These are phyloP conservation scores for Colletotrichum melonis DNA, from an alignment of 2,329 filamentous ascomycete species.

Conservation along the genomic window DNA sequence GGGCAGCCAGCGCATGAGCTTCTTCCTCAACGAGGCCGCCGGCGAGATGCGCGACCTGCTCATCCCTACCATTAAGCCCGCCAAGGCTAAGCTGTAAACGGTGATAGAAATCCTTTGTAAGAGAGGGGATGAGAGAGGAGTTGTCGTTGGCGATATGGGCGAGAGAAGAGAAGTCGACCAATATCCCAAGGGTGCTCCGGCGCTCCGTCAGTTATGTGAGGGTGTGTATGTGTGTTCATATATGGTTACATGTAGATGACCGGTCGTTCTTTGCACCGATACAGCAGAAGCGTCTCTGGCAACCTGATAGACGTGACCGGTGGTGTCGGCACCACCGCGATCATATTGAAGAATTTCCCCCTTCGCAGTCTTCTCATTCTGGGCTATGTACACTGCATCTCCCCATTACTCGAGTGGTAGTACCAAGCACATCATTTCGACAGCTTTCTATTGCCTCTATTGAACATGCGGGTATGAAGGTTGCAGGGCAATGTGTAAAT, in stretches of 20 bases:
- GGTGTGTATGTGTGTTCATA: neutral
- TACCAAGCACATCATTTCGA: neutral
- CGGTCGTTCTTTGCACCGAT: conserved; percentile 1
- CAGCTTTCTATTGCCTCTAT: neutral
- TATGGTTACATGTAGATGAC: neutral
- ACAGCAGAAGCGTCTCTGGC: conserved; percentile 24
- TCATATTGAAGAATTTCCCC: neutral
- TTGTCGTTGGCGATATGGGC: too few relatives aligned
- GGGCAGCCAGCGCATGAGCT: conserved; percentile 92
- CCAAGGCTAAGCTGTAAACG: conserved; percentile 87
- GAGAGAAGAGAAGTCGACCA: neutral
- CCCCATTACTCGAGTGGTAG: neutral
- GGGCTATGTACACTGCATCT: neutral
- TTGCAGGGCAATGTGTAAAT: neutral
- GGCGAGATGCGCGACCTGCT: conserved; percentile 89
- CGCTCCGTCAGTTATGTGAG: neutral
- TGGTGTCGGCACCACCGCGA: neutral
- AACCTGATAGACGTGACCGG: conserved; percentile 18
- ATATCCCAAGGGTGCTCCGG: neutral
- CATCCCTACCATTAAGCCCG: conserved; percentile 79
- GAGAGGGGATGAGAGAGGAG: neutral
- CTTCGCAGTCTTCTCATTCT: neutral
- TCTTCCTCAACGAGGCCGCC: conserved; percentile 94
- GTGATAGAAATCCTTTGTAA: neutral
- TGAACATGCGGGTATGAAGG: neutral